Conservation (phyloP, 305 asterid species). For the Solanum hybrid region DNA sequence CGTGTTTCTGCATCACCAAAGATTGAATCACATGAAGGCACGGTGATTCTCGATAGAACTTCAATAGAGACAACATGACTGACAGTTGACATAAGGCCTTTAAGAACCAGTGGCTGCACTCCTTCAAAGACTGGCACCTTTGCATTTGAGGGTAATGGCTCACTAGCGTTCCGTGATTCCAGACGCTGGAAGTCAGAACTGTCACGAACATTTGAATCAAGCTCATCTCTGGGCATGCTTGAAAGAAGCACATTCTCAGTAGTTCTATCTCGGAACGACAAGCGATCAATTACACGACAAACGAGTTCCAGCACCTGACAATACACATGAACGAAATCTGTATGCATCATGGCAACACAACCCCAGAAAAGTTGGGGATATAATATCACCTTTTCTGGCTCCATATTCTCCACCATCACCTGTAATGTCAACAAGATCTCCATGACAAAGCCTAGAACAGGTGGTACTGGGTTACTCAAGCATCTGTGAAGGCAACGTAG, state of each 20-base stretch:
- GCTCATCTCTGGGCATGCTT: constrained; percentile 95
- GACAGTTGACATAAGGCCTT: constrained; percentile 87
- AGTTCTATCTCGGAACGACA: constrained; percentile 91
- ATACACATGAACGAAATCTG: constrained; percentile 90
- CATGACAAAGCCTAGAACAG: constrained; percentile 92
- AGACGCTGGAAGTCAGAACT: constrained; percentile 59
- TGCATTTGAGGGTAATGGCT: constrained; percentile 39
- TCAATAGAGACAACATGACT: constrained; percentile 85
- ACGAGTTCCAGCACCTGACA: constrained; percentile 98
- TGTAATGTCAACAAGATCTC: constrained; percentile 89
- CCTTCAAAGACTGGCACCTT: constrained; percentile 90
- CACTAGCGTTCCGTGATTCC: constrained; percentile 49
- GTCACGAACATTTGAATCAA: constrained; percentile 44
- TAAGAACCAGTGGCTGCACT: constrained; percentile 93
- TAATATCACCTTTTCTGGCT: constrained; percentile 90
- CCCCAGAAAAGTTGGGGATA: constrained; percentile 99
- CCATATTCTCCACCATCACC: constrained; percentile 99
- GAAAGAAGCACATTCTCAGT: constrained; percentile 98
- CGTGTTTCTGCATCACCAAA: constrained; percentile 92
- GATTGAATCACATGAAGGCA: constrained; percentile 92
- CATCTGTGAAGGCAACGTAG: constrained; percentile 97
- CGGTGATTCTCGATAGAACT: constrained; percentile 91
- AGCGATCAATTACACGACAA: constrained; percentile 82
- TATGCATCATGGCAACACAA: constrained; percentile 99
- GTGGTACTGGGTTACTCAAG: constrained; percentile 83